Evolutionary conservation across 192 early-diverging fungal species (phyloP).

Genomic region (Podila epicladia): DNA sequence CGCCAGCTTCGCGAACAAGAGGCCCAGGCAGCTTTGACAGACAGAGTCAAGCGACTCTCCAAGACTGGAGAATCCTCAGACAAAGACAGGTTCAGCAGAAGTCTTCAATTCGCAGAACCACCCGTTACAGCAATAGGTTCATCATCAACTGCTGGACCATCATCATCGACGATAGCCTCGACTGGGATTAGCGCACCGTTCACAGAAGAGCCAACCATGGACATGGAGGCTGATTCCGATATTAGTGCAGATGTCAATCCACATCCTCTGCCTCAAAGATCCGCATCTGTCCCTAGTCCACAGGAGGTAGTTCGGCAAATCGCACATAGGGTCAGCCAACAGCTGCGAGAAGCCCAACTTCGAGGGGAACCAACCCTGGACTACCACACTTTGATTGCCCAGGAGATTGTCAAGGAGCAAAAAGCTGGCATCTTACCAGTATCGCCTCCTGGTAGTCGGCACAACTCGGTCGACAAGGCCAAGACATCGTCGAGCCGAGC

Average conservation of each 20-base stretch:
- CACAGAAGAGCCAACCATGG: not conserved
- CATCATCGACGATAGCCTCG: not conserved
- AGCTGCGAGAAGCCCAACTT: constrained; percentile 19
- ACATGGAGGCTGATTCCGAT: not conserved
- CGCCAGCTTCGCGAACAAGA: constrained; percentile 43
- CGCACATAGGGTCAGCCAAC: constrained; percentile 41
- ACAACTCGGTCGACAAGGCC: constrained; percentile 14
- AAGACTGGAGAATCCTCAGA: constrained; percentile 23
- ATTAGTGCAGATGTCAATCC: not conserved
- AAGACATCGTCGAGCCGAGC: not conserved
- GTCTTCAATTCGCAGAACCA: constrained; percentile 3
- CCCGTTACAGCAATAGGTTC: not conserved
- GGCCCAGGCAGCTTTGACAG: constrained; percentile 39
- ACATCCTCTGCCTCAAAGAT: not conserved
- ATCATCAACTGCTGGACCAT: not conserved
- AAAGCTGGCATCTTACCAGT: constrained; percentile 9
- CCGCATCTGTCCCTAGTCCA: not conserved
- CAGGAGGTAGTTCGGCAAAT: constrained; percentile 33
- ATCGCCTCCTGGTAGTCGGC: constrained; percentile 17
- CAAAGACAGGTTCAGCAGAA: constrained; percentile 38
- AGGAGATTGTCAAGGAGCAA: constrained; percentile 39
- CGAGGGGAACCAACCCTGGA: constrained; percentile 16
- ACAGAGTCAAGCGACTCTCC: constrained; percentile 43
- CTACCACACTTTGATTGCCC: constrained; percentile 32
- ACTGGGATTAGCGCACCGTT: not conserved